Conservation (phyloP, 768 basidiomycete species). For the Coprinopsis cinerea region DNA sequence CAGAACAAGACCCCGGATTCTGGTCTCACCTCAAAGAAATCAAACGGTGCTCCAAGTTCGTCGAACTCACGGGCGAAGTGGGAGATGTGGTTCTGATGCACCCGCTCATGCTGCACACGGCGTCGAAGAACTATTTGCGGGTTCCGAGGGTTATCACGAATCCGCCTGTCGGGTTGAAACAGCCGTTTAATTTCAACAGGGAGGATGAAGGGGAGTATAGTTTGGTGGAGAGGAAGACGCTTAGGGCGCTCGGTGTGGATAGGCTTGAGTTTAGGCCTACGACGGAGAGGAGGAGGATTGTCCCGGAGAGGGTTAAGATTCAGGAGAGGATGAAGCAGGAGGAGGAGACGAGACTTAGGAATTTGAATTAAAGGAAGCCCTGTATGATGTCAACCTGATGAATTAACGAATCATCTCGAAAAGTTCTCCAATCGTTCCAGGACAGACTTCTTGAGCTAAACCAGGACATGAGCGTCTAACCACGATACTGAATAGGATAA, state of each 20-base stretch:
- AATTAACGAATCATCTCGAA: conserved; percentile 23
- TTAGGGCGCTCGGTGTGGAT: conserved; percentile 46
- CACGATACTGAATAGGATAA: neutral
- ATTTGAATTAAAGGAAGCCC: neutral
- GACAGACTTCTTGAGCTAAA: conserved; percentile 48
- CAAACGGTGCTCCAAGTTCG: conserved; percentile 35
- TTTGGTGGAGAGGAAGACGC: conserved; percentile 54
- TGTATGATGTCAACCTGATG: neutral
- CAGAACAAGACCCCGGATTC: conserved; percentile 36
- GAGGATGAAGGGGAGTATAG: conserved; percentile 42
- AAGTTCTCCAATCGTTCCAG: conserved; percentile 32
- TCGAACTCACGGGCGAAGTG: conserved; percentile 52
- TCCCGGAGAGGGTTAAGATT: conserved; percentile 37
- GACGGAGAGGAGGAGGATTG: conserved; percentile 40
- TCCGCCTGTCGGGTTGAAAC: conserved; percentile 49
- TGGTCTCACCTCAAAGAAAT: conserved; percentile 41
- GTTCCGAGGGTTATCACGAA: conserved; percentile 59
- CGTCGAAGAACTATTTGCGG: conserved; percentile 53
- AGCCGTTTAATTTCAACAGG: conserved; percentile 49
- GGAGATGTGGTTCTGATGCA: conserved; percentile 64
- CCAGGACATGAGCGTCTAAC: neutral
- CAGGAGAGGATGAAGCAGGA: conserved; percentile 46
- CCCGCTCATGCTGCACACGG: conserved; percentile 61
- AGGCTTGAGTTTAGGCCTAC: conserved; percentile 39
- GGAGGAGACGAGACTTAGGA: conserved; percentile 36